A percentile compares a stretch with the other conserved stretches of the same genome.
These are phyloP conservation scores for Plasmodium cynomolgi DNA, from an alignment of 169 alveolate species.

Conservation along the genomic window DNA sequence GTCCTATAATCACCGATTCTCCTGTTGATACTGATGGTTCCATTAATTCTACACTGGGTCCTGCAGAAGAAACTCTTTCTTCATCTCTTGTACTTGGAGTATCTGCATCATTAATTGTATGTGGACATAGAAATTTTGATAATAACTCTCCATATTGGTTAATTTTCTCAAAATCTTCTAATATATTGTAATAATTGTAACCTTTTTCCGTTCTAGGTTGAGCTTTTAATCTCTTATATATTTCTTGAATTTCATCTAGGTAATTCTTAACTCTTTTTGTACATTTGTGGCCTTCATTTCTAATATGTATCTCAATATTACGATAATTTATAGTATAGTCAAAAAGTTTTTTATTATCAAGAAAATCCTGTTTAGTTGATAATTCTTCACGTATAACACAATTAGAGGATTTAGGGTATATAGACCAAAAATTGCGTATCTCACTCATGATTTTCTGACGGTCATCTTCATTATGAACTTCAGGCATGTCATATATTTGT, in stretches of 20 bases:
- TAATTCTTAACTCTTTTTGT: not conserved
- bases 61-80: not conserved
- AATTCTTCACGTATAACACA: not conserved
- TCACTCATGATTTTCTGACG: not conserved
- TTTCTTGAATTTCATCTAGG: not conserved
- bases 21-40: no score
- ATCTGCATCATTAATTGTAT: not conserved
- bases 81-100: not conserved
- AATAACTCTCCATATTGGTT: not conserved
- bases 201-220: not conserved
- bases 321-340: not conserved
- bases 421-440: not conserved
- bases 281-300: not conserved
- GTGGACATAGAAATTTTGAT: not conserved
- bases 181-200: not conserved
- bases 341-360: not conserved
- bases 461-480: not conserved
- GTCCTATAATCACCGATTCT: no score
- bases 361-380: not conserved
- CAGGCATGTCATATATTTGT: not conserved
- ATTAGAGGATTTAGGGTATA: not conserved
- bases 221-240: not conserved
- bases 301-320: not conserved
- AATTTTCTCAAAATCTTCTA: not conserved
- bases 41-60: not conserved